These are phyloP conservation scores for Trypanosoma rangeli DNA, from an alignment of 208 protist genomes.

Conservation along the genomic window DNA sequence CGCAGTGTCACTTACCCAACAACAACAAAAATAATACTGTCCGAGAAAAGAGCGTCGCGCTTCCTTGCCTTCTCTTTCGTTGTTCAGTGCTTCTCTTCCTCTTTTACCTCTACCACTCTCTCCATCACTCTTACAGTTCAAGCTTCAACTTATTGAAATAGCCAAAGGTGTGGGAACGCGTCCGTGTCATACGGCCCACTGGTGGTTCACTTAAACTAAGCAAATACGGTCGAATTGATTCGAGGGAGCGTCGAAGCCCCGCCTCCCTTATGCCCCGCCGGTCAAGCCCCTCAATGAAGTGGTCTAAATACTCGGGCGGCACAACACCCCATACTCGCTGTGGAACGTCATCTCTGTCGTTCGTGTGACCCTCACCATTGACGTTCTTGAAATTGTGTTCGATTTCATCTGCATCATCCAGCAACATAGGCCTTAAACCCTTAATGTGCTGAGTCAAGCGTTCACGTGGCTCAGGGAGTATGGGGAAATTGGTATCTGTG, in stretches of 20 bases:
- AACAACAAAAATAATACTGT: not conserved
- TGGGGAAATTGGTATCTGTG: conserved; percentile 36
- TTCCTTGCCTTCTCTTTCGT: not conserved
- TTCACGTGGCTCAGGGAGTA: conserved; percentile 41
- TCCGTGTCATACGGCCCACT: conserved; percentile 56
- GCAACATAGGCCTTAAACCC: conserved; percentile 22
- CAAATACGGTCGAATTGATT: conserved; percentile 57
- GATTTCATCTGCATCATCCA: conserved; percentile 45
- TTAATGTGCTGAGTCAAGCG: conserved; percentile 20
- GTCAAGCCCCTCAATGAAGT: conserved; percentile 69
- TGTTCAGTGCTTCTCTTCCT: not conserved
- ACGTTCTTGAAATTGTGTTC: not conserved
- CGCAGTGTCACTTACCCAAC: not conserved
- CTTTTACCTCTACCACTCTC: not conserved
- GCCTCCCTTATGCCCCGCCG: conserved; percentile 65
- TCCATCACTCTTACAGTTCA: conserved; percentile 18
- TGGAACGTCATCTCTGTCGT: conserved; percentile 3
- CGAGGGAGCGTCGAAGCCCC: conserved; percentile 43
- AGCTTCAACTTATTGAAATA: conserved; percentile 78
- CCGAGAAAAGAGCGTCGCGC: not conserved
- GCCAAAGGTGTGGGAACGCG: conserved; percentile 64
- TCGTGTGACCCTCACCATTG: conserved; percentile 2
- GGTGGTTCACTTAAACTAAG: conserved; percentile 33
- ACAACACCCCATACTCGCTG: conserved; percentile 73
- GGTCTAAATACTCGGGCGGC: conserved; percentile 44